Percentiles rank a stretch among this genome's conserved stretches.
Evolutionary conservation across 164 flowering plant genomes (phyloP).

Genomic region (Berberis thunbergii): DNA sequence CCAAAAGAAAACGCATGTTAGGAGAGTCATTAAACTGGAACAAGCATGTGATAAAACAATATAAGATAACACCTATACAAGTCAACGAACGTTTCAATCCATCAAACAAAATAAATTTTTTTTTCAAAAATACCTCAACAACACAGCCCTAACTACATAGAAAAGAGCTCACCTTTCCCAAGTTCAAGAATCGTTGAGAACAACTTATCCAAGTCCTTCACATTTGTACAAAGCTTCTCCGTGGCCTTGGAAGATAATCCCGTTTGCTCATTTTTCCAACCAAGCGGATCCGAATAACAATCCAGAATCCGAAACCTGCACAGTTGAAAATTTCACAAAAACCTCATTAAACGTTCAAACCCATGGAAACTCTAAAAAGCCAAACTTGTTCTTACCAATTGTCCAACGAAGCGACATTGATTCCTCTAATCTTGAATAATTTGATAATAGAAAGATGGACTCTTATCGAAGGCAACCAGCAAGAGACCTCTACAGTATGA

Average conservation of each 20-base stretch:
- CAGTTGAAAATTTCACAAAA: not conserved
- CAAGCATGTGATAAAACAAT: not conserved
- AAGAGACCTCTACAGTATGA: conserved; percentile 52
- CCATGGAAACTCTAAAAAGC: not conserved
- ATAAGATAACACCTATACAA: not conserved
- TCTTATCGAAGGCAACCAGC: conserved; percentile 48
- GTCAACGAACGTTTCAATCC: not conserved
- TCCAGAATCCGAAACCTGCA: conserved; percentile 73
- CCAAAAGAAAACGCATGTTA: conserved; percentile 8
- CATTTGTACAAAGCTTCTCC: conserved; percentile 35
- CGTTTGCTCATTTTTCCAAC: conserved; percentile 57
- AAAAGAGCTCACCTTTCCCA: conserved; percentile 53
- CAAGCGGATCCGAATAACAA: conserved; percentile 86
- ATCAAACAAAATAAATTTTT: too few relatives aligned
- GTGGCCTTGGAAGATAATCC: conserved; percentile 10
- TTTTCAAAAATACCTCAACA: not conserved
- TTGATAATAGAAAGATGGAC: conserved; percentile 55
- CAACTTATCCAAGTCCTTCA: conserved; percentile 52
- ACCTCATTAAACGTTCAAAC: not conserved
- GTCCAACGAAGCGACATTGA: conserved; percentile 23
- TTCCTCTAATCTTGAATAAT: conserved; percentile 44
- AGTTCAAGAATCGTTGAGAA: conserved; percentile 36
- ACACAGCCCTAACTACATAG: not conserved
- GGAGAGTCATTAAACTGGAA: not conserved
- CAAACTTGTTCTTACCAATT: conserved; percentile 33